Evolutionary conservation across 768 basidiomycete genomes (phyloP), one percentile per base, ranked within the genome.

Genomic region (Boletus vermiculosoides): DNA sequence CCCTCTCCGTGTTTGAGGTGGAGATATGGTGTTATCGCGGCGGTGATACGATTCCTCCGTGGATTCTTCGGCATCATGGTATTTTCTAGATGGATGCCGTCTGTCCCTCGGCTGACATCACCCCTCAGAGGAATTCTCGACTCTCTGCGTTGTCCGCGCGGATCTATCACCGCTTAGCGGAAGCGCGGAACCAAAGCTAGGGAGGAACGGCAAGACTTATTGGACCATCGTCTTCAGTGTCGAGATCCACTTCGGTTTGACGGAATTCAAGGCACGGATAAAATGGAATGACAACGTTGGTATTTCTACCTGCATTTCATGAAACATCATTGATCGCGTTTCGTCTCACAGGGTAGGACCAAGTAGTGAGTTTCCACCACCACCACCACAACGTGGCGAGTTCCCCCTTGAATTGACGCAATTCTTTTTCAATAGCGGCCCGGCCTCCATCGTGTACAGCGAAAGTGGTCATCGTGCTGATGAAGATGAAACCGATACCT

Each of bases 181-280:
- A 20, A 90, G 87, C 60, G 88, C 89, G 1, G 81, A 83, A 61
- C 74, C 89, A 1, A 90, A 89, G 66, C 68, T 73, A 6, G 84
- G 87, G 1, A 82, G 71, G 62, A 80, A 78, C 45, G 85, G 87
- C 50, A 88, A 84, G 74, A 84, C 79, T 12, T 91, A 90, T 60
- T 92, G 88, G 88, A 90, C 85, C 15, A 90, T 92, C 57, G 85
- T 92, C 18, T 92, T 92, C 70, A 87, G 86, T 31, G 85, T 92
- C 31, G 89, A 90, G 67, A 90, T 92, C 53, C 88, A 90, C 65
- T 91, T 92, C 56, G 88, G 89, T 33, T 66, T 91, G 58, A 92
- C 89, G 0, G 89, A 92, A 70, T 92, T 92, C 75, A 87, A 77
- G 67, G 88, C 89, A 8, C 80, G 88, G 54, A 90, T 91, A 51